Evolutionary conservation across 208 protist species (phyloP).

Genomic region (Novymonas esmeraldas): DNA sequence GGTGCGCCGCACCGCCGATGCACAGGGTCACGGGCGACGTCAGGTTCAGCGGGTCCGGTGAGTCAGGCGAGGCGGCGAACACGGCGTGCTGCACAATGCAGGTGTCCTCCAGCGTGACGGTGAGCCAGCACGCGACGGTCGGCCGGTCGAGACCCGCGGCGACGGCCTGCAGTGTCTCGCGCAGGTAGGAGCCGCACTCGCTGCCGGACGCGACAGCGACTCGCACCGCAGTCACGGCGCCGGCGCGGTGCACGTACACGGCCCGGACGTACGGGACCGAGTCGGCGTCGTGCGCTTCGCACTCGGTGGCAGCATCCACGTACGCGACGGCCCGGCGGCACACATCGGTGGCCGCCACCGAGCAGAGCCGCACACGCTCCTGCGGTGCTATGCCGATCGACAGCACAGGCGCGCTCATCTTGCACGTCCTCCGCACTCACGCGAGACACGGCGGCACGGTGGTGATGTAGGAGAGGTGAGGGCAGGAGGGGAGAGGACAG

Average conservation of each 20-base stretch:
- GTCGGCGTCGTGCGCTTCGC: slow-evolving; percentile 6
- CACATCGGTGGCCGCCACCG: slow-evolving; percentile 25
- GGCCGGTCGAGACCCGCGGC: slow-evolving; percentile 2
- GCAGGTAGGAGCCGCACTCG: slow-evolving; percentile 38
- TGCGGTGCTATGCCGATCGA: slow-evolving; percentile 21
- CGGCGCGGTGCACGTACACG: slow-evolving; percentile 27
- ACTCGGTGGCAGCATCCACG: slow-evolving; percentile 15
- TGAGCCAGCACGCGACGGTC: slow-evolving; percentile 49
- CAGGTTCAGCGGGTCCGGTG: slow-evolving; percentile 9
- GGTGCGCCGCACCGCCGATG: slow-evolving; percentile 3
- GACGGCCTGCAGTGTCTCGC: slow-evolving; percentile 18
- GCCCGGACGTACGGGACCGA: slow-evolving; percentile 35
- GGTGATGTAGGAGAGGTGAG: too few relatives aligned
- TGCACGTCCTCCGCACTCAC: too few relatives aligned
- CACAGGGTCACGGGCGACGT: not conserved
- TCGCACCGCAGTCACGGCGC: slow-evolving; percentile 24
- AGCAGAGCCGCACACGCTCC: slow-evolving; percentile 25
- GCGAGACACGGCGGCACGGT: too few relatives aligned
- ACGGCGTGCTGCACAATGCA: slow-evolving; percentile 47
- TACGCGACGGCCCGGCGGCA: slow-evolving; percentile 20
- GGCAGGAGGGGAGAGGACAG: too few relatives aligned
- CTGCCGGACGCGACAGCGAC: slow-evolving; percentile 23
- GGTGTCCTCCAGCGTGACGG: slow-evolving; percentile 39
- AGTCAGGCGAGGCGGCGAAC: slow-evolving; percentile 25
- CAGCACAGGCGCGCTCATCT: slow-evolving; percentile 17